Conservation (phyloP, 1,139 yeast species). For the Blastobotrys persicus region DNA sequence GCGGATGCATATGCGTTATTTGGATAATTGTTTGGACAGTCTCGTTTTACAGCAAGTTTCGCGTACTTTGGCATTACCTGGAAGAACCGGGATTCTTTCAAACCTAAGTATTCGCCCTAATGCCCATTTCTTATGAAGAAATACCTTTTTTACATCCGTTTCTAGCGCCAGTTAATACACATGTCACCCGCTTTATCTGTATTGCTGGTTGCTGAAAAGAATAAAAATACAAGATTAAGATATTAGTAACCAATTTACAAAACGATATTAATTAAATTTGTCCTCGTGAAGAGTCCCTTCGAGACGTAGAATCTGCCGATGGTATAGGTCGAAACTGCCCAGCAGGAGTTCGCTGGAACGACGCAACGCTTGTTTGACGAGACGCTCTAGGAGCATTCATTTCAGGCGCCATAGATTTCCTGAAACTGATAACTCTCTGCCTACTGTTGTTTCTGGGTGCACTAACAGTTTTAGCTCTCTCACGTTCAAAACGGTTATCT, state of each 20-base stretch:
- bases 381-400: conserved; percentile 25
- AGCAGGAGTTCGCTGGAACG: conserved; percentile 16
- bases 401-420: conserved; percentile 34
- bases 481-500: conserved; percentile 25
- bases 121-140: too few species aligned
- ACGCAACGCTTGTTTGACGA: conserved; percentile 22
- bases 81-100: too few species aligned
- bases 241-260: conserved; percentile 5
- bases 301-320: not conserved
- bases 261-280: conserved; percentile 6
- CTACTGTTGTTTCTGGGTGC: conserved; percentile 19
- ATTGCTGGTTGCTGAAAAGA: too few species aligned
- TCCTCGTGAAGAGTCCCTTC: conserved; percentile 3
- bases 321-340: not conserved
- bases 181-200: too few species aligned
- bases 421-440: conserved; percentile 26
- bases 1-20: not conserved
- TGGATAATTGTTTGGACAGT: not conserved
- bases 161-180: too few species aligned
- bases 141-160: too few species aligned
- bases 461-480: conserved; percentile 24
- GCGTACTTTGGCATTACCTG: too few species aligned
- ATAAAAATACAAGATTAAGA: not conserved
- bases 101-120: too few species aligned
- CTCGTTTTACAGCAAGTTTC: not conserved